phyloP scores from a whole-genome alignment of 2,329 filamentous ascomycete genomes.

The Huntiella moniliformis region DNA sequence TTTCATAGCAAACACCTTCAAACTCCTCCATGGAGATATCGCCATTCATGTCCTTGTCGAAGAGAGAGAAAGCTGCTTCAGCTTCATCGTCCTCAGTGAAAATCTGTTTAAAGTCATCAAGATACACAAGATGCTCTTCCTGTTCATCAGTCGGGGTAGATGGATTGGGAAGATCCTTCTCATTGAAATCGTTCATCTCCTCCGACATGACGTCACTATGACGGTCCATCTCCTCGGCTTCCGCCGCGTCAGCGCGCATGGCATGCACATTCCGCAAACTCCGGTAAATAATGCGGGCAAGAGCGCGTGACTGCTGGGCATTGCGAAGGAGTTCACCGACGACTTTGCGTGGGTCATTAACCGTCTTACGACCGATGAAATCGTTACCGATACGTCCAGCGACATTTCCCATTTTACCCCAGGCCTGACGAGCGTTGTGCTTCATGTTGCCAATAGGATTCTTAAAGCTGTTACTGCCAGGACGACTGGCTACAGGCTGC shows the following conservation, averaged over 20 bases:
- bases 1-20: constrained; percentile 82
- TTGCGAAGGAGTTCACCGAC: constrained; percentile 58
- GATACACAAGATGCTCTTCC: constrained; percentile 55
- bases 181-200: constrained; percentile 2
- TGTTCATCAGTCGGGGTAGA: constrained; percentile 18
- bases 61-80: constrained; percentile 74
- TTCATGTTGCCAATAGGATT: constrained; percentile 61
- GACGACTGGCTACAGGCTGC: constrained; percentile 21
- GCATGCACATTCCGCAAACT: constrained; percentile 35
- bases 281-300: constrained; percentile 75
- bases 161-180: constrained; percentile 2
- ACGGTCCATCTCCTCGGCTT: background rate
- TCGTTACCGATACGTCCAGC: constrained; percentile 77
- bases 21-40: constrained; percentile 93
- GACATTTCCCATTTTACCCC: constrained; percentile 67
- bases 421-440: constrained; percentile 54
- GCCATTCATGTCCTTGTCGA: constrained; percentile 91
- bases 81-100: constrained; percentile 75
- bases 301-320: constrained; percentile 56
- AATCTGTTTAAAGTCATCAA: constrained; percentile 59
- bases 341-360: constrained; percentile 68
- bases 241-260: background rate
- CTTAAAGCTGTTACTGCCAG: constrained; percentile 37
- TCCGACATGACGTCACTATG: background rate
- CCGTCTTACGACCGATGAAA: constrained; percentile 58